Evolutionary conservation across 2,329 filamentous ascomycete genomes (phyloP).

Genomic region (Aspergillus latus): DNA sequence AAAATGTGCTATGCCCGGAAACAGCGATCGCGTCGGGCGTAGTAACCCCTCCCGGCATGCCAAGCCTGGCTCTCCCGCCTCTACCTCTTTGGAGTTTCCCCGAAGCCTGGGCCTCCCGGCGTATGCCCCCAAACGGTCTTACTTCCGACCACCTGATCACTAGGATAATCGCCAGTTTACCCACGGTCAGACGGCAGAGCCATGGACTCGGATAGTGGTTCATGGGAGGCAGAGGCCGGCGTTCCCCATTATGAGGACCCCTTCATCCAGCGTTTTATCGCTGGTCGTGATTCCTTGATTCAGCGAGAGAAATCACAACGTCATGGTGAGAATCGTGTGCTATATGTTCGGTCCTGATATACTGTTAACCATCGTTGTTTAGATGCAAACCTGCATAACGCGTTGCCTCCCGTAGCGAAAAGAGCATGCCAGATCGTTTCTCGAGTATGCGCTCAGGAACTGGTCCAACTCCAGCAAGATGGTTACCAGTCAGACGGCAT

Average conservation of each 20-base stretch:
- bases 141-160: neutral
- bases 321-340: constrained; percentile 60
- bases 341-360: constrained; percentile 13
- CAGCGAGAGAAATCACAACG: constrained; percentile 77
- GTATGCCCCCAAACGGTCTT: neutral
- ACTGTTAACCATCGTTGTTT: neutral
- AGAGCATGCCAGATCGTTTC: constrained; percentile 78
- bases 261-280: constrained; percentile 79
- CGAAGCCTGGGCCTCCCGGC: neutral
- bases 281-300: constrained; percentile 73
- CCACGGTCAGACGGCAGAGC: constrained; percentile 3
- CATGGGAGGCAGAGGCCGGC: constrained; percentile 43
- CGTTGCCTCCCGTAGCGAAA: constrained; percentile 74
- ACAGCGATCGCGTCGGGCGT: neutral
- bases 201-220: constrained; percentile 7
- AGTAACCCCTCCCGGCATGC: constrained; percentile 3
- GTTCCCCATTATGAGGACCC: constrained; percentile 60
- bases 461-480: constrained; percentile 67
- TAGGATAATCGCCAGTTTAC: neutral
- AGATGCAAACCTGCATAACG: constrained; percentile 36
- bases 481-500: constrained; percentile 63
- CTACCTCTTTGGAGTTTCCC: neutral
- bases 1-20: neutral
- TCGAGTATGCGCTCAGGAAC: constrained; percentile 75
- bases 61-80: neutral